Conservation (phyloP, 306 rosid genomes). For the Citrullus amarus region DNA sequence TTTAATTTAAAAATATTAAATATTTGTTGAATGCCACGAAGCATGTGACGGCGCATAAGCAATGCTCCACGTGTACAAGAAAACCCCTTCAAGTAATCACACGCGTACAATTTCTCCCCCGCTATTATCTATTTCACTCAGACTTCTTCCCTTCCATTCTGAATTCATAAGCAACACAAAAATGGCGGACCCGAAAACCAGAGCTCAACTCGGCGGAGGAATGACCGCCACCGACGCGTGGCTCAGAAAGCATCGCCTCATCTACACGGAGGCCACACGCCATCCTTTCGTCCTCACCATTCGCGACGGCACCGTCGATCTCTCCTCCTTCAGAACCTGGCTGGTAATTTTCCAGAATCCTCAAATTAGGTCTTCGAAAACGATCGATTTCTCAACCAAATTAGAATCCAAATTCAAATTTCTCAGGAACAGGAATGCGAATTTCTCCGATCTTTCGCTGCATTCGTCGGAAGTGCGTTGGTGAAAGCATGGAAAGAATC, state of each 20-base stretch:
- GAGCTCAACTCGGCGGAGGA: background rate
- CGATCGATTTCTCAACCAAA: background rate
- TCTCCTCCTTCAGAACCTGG: slow-evolving; percentile 63
- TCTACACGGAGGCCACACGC: slow-evolving; percentile 44
- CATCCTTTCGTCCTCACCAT: slow-evolving; percentile 67
- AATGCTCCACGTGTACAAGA: background rate
- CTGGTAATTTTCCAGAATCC: slow-evolving; percentile 22
- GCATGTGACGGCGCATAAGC: background rate
- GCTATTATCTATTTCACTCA: background rate
- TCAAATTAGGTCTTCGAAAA: background rate
- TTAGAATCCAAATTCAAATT: background rate
- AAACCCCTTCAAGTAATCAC: background rate
- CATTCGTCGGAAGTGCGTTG: slow-evolving; percentile 48
- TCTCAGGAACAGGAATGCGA: slow-evolving; percentile 63
- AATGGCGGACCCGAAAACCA: background rate
- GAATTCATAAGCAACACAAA: background rate
- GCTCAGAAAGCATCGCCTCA: slow-evolving; percentile 54
- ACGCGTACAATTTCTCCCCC: background rate
- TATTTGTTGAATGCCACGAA: background rate
- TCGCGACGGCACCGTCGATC: slow-evolving; percentile 46
- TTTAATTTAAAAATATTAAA: too few species aligned
- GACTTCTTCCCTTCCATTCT: background rate
- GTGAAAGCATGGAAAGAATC: slow-evolving; percentile 63
- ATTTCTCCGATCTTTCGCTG: slow-evolving; percentile 57
- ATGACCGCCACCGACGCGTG: slow-evolving; percentile 28